Base-by-base conservation (phyloP, 1,284 basidiomycete genomes). In the Inonotus hispidus region DNA sequence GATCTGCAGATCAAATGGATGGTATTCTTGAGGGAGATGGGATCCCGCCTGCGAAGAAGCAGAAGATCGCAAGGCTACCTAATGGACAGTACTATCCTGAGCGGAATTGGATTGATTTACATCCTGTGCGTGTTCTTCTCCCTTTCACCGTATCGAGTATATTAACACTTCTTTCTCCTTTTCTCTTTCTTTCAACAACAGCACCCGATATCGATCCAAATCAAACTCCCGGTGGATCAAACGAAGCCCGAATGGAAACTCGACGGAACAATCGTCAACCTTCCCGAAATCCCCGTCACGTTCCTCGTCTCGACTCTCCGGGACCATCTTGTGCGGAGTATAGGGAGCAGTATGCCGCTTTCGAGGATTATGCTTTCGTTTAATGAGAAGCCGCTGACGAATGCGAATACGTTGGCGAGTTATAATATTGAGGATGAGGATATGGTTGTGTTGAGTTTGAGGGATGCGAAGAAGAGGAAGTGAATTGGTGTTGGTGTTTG, bases 361-460 rank as follows among this genome's bases (percentile, higher is more conserved):
- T 90, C 88, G 43, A 83, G 83, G 63, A 88, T 96, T 68, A 79
- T 91, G 69, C 72, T 93, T 62, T 87, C 90, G 54, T 92, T 87
- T 71, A 75, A 79, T 62, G 86, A 86, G 49, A 93, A 92, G 74
- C 88, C 93, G 79, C 80, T 96, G 68, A 92, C 89, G 62, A 97
- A 96, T 73, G 79, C 81, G 61, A 86, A 83, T 64, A 88, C 91
- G 56, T 83, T 97, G 66, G 94, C 93, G 27, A 84, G 80, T 66
- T 89, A 92, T 70, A 97, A 97, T 70, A 71, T 97, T 66, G 93
- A 94, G 71, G 91, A 94, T 64, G 94, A 93, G 66, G 94, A 96
- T 70, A 62, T 84, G 59, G 72, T 97, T 23, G 81, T 85, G 23
- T 79, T 95, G 66, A 87, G 82, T 63, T 78, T 96, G 52, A 84